A percentile compares a stretch with the other conserved stretches of the same genome.
Conservation (phyloP, 306 rosid species). For the Casuarina glauca region DNA sequence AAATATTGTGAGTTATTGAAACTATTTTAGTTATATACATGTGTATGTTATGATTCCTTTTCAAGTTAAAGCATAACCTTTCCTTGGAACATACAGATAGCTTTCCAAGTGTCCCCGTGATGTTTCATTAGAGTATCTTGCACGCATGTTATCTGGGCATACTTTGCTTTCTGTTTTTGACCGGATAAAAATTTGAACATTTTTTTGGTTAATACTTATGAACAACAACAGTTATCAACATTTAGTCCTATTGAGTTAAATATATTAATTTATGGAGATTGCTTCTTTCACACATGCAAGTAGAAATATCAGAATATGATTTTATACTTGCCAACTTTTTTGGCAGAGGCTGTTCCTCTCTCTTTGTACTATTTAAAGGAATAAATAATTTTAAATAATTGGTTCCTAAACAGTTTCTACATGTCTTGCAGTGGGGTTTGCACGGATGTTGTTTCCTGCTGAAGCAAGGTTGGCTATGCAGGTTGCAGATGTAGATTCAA, state of each 20-base stretch:
- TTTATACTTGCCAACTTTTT: background rate
- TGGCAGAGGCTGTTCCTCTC: background rate
- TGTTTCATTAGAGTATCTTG: background rate
- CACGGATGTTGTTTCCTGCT: slow-evolving; percentile 66
- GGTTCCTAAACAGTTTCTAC: background rate
- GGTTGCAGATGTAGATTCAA: slow-evolving; percentile 64
- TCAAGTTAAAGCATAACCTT: background rate
- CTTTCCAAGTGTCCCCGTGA: background rate
- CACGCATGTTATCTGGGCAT: background rate
- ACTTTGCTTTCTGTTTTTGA: background rate
- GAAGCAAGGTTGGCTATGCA: slow-evolving; percentile 87
- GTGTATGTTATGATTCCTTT: too few relatives aligned
- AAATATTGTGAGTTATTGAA: too few relatives aligned
- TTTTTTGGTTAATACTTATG: background rate
- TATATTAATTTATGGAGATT: background rate
- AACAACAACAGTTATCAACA: too few relatives aligned
- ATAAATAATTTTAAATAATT: background rate
- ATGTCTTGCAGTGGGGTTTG: slow-evolving; percentile 71
- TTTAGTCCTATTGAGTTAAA: background rate
- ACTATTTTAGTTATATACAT: too few relatives aligned
- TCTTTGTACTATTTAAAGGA: background rate
- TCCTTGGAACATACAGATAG: background rate
- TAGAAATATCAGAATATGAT: background rate
- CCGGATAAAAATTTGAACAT: background rate
- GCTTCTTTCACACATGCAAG: background rate